phyloP scores from a whole-genome alignment of 805 yeast species.

The Hemisphaericaspora nanyangensis region DNA sequence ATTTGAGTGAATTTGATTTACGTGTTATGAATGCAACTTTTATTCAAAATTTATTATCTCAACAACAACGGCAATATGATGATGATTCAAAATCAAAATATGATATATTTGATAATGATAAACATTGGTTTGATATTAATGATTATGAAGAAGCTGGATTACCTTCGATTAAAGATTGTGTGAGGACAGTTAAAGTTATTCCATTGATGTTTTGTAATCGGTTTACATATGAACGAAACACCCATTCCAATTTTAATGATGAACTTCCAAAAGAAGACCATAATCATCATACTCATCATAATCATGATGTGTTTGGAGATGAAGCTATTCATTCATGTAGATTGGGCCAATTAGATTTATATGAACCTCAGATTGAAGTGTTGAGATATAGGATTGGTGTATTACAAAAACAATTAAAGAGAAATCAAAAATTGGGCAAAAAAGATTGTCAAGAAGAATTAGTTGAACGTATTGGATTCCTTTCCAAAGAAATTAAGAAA shows the following conservation, averaged over 20 bases:
- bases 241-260: conserved; percentile 18
- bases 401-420: conserved; percentile 16
- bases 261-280: too few species aligned
- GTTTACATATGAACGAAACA: conserved; percentile 65
- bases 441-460: conserved; percentile 7
- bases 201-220: conserved; percentile 69
- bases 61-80: conserved; percentile 1
- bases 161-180: conserved; percentile 30
- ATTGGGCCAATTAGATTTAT: conserved; percentile 22
- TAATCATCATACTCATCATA: not conserved
- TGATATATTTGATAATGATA: conserved; percentile 50
- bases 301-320: conserved; percentile 15
- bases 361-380: conserved; percentile 24
- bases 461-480: conserved; percentile 15
- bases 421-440: conserved; percentile 7
- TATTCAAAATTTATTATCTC: conserved; percentile 23
- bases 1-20: conserved; percentile 53
- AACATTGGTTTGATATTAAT: conserved; percentile 56
- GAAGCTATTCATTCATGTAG: conserved; percentile 30
- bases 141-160: conserved; percentile 60
- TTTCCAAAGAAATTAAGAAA: conserved; percentile 16
- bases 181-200: conserved; percentile 44
- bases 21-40: conserved; percentile 52
- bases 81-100: conserved; percentile 12
- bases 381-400: conserved; percentile 23